These are phyloP conservation scores for Aegilops speltoides DNA, from an alignment of 176 grass and related monocot species.

Conservation along the genomic window DNA sequence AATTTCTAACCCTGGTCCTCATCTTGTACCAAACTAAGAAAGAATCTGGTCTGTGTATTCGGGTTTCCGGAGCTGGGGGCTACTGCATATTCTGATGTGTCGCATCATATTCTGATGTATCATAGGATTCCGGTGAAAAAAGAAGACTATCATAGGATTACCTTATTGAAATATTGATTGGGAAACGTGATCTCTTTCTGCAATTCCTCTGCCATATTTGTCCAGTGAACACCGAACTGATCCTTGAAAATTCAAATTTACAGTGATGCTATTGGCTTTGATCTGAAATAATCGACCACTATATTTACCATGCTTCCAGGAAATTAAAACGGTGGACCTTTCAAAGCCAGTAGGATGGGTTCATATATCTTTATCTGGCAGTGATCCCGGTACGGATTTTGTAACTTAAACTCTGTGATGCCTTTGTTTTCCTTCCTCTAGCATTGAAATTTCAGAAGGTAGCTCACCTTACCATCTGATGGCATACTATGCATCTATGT, in stretches of 20 bases:
- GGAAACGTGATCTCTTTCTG: not conserved
- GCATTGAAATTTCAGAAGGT: not conserved
- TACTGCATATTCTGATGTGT: not conserved
- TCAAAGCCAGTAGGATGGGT: constrained; percentile 91
- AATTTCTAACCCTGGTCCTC: not conserved
- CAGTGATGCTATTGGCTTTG: not conserved
- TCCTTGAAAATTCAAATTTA: not conserved
- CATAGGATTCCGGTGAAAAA: too few species aligned
- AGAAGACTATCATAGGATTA: not conserved
- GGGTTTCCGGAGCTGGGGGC: not conserved
- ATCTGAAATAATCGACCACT: not conserved
- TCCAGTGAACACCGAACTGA: not conserved
- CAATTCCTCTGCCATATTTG: not conserved
- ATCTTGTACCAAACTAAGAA: not conserved
- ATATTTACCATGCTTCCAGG: constrained; percentile 37
- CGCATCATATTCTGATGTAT: not conserved
- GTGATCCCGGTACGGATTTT: constrained; percentile 65
- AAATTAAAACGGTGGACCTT: constrained; percentile 97
- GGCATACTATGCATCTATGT: not conserved
- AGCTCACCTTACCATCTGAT: not conserved
- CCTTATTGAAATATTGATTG: not conserved
- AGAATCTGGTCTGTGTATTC: not conserved
- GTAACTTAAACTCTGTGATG: not conserved
- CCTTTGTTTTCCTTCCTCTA: not conserved
- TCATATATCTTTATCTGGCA: constrained; percentile 79